Evolutionary conservation across 129 eudicot genomes (phyloP), one percentile per base, ranked within the genome.

Genomic region (Calendula officinalis): DNA sequence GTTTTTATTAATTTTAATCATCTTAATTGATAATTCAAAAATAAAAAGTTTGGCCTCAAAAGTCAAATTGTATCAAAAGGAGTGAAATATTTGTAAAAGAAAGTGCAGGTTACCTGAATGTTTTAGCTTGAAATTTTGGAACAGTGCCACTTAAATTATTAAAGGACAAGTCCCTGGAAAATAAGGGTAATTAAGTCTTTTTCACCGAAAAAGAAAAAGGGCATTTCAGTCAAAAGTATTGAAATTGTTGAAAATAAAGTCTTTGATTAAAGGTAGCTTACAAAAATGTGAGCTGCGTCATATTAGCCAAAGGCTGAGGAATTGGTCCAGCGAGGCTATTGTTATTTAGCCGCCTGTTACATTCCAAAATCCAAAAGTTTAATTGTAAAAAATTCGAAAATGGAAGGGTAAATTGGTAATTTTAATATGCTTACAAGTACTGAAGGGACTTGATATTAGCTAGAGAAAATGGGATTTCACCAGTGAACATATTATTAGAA

Each of bases 131-230:
- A 75, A 88, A 80, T 56, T 73, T 75, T 45, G 96, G 96, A 8
- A 92, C 91, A 49, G 99, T 95, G 40, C 96, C 96, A 74, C 85
- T 92, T 73, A 92, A 75, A 77, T 92, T 85, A 71, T 92, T 92
- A 85, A 68, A 92, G 33, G 99, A 88, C 77, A 92, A 78, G 71
- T 92, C 99, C 81, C 99, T 92, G 71, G 42, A 75, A 75, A 65
- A 27, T 2, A 11, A 72, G 61, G 75, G 45, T 17, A 64, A 4
- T 44, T 61, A 16, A 60, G 64, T 68, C 50, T 60, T 8, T 51
- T 53, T 9, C 13, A 27, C 33, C 41, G 13, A 3, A 52, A 52
- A 60, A 72, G 64, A 68, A 58, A 22, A 68, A 27, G 60, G 30
- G 51, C 9, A 37, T 46, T 56, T 38, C 27, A 47, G 78, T 22